These are phyloP conservation scores for Aulographum hederae DNA, from an alignment of 2,329 filamentous ascomycete genomes.

Conservation along the genomic window DNA sequence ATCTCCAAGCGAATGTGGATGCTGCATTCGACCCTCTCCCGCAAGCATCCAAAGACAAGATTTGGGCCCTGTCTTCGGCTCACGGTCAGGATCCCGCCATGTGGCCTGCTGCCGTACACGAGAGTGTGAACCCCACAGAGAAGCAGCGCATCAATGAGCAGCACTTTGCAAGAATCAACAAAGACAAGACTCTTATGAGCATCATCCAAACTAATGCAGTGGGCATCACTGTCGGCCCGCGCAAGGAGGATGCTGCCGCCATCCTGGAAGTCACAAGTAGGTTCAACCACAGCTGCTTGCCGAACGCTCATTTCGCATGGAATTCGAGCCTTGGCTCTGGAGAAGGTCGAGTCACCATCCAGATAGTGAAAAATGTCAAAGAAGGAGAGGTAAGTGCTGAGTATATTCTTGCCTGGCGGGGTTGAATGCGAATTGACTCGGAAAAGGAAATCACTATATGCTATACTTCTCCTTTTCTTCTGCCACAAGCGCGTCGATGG, in stretches of 20 bases:
- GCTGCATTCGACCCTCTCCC: background rate
- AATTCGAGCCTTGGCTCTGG: background rate
- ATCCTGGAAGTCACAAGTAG: constrained; percentile 2
- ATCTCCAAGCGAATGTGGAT: constrained; percentile 1
- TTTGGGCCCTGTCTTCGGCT: constrained; percentile 1
- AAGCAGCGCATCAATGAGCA: constrained; percentile 2
- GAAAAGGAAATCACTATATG: too few species aligned
- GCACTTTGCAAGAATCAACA: constrained; percentile 1
- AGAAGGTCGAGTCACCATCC: too few species aligned
- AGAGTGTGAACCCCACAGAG: background rate
- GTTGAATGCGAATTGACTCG: too few species aligned
- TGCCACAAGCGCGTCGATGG: too few species aligned
- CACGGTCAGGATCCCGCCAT: constrained; percentile 1
- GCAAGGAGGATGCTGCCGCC: background rate
- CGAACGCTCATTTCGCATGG: constrained; percentile 3
- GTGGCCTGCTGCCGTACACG: background rate
- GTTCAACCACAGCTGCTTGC: constrained; percentile 4
- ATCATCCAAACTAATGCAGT: constrained; percentile 4
- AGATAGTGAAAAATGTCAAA: too few species aligned
- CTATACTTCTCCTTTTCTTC: too few species aligned
- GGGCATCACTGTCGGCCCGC: too few species aligned
- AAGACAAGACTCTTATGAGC: background rate
- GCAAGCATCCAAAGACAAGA: background rate
- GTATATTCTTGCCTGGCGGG: too few species aligned
- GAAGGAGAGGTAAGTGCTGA: too few species aligned